Evolutionary conservation across 1,284 basidiomycete genomes (phyloP).

Genomic region (Malassezia sp.): DNA sequence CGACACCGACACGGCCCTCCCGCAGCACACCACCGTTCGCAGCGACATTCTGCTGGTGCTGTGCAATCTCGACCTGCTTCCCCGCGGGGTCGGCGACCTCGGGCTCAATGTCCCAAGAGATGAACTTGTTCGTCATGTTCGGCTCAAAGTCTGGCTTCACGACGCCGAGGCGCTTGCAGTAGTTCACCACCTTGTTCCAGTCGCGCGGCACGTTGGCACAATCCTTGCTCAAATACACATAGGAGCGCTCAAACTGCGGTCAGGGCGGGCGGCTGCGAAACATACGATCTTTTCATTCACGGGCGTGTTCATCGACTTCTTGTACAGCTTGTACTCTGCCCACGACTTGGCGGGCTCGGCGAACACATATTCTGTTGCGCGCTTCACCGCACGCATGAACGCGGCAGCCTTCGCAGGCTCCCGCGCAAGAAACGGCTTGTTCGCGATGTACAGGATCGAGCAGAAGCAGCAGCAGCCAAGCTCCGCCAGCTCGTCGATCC

Average conservation of each 20-base stretch:
- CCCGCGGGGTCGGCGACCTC: slow-evolving; percentile 25
- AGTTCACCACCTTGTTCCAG: slow-evolving; percentile 45
- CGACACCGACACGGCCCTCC: no score
- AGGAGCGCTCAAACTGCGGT: slow-evolving; percentile 34
- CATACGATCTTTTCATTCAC: slow-evolving; percentile 41
- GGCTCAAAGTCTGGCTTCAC: slow-evolving; percentile 40
- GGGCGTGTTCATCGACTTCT: slow-evolving; percentile 43
- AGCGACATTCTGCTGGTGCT: slow-evolving; percentile 26
- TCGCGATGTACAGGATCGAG: slow-evolving; percentile 40
- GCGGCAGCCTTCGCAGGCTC: slow-evolving; percentile 45
- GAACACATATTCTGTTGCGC: slow-evolving; percentile 45
- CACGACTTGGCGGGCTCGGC: slow-evolving; percentile 44
- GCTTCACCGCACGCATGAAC: slow-evolving; percentile 48
- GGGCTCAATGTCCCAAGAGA: slow-evolving; percentile 26
- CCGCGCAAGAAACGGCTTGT: slow-evolving; percentile 33
- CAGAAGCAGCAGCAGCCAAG: slow-evolving; percentile 48
- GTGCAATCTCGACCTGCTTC: slow-evolving; percentile 30
- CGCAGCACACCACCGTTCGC: slow-evolving; percentile 7
- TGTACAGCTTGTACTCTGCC: slow-evolving; percentile 44
- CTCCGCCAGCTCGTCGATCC: slow-evolving; percentile 47
- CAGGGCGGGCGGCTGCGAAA: slow-evolving; percentile 15
- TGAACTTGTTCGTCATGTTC: slow-evolving; percentile 47
- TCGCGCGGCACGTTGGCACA: slow-evolving; percentile 33
- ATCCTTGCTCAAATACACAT: slow-evolving; percentile 47
- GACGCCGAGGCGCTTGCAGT: slow-evolving; percentile 48